Conservation (phyloP, 208 protist genomes). For the Crithidia brevicula region DNA sequence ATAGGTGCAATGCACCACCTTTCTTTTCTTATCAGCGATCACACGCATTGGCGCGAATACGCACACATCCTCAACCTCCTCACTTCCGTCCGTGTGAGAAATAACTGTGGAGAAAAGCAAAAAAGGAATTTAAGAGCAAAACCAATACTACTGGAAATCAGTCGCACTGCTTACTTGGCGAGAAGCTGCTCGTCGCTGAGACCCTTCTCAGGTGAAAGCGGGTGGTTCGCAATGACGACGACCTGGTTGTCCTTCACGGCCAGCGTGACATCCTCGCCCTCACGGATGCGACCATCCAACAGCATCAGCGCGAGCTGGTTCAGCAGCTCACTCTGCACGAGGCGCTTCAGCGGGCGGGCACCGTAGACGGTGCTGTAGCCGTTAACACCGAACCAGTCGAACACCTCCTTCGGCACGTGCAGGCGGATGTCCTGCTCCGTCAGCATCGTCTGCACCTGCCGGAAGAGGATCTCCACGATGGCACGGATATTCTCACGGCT, state of each 20-base stretch:
- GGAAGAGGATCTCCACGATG: constrained; percentile 94
- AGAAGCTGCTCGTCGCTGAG: constrained; percentile 42
- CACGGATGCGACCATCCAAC: constrained; percentile 77
- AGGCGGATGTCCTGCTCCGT: constrained; percentile 88
- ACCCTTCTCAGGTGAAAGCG: constrained; percentile 32
- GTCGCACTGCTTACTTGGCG: neutral
- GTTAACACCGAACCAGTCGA: constrained; percentile 77
- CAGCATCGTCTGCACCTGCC: constrained; percentile 75
- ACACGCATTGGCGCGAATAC: no score
- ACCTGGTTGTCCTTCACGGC: constrained; percentile 49
- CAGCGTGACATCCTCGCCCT: constrained; percentile 72
- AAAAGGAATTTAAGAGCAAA: neutral
- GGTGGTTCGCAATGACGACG: constrained; percentile 70
- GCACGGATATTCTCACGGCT: constrained; percentile 66
- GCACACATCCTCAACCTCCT: no score
- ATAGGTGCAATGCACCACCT: no score
- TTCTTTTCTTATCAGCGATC: no score
- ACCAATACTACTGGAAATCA: neutral
- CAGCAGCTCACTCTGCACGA: constrained; percentile 93
- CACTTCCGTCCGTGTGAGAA: neutral
- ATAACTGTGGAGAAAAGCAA: neutral
- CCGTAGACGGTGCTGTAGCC: constrained; percentile 96
- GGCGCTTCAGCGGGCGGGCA: constrained; percentile 94
- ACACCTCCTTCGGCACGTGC: constrained; percentile 61
- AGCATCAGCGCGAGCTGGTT: constrained; percentile 92